Base-by-base conservation (phyloP, 1,284 basidiomycete species). In the Papiliotrema flavescens region DNA sequence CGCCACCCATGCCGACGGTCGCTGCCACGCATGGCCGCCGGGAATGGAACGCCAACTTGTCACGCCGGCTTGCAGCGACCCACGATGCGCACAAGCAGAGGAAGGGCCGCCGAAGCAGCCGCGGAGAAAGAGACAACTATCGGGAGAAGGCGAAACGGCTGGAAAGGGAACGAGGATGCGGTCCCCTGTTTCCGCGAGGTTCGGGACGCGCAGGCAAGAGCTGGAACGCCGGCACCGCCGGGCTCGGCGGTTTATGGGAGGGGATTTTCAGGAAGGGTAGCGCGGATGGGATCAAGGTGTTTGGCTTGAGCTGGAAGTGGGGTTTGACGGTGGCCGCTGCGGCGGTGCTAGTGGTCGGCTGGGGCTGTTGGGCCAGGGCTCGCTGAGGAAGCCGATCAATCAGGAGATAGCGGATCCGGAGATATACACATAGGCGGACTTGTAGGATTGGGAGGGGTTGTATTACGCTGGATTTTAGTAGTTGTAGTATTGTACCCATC, bases 11-110 rank as follows among this genome's bases (percentile, higher is more conserved):
- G 62, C 73, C 73, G 17, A 75, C 73, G 0, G 66, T 75, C 3
- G 70, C 70, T 0, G 47, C 65, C 17, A 65, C 66, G 0, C 55
- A 63, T 22, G 71, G 67, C 14, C 66, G 70, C 1, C 68, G 69
- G 5, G 71, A 75, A 43, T 75, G 73, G 73, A 71, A 75, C 57
- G 73, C 73, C 1, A 66, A 58, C 3, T 57, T 73, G 4, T 63
- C 59, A 0, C 60, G 73, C 14, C 61, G 72, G n/a, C 54, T 74
- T 9, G 72, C 72, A 13, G 24, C 17, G 17, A 34, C 47, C 17
- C 47, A 48, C 23, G 47, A 26, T 14, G n/a, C 17, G 24, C 11
- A n/a, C 8, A 32, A 11, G 7, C 7, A 15, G 6, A 43, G 14
- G 2, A 13, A 23, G 22, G n/a, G 11, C 17, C 32, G 20, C 5